Base-by-base conservation (phyloP, 768 basidiomycete species). In the Naematelia encephala region DNA sequence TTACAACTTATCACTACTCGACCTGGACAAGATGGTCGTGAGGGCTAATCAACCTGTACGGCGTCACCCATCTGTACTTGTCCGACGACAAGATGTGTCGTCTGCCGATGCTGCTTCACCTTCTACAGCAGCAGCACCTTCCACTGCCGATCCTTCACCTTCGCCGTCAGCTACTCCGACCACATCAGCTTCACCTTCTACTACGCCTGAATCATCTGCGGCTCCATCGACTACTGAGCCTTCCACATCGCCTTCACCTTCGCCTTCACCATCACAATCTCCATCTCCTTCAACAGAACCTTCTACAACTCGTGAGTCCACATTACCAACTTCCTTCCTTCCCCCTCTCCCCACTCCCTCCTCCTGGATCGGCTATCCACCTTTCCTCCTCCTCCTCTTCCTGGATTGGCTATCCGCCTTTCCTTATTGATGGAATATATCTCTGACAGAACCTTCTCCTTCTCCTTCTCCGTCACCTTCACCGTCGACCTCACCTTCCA, bases 301-400 rank as follows among this genome's bases (percentile, higher is more conserved):
- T 43, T 46, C 56, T 14, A 27, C 56, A 16, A 13, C 42, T 27
- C 54, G 55, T 51, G 5, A 58, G 28, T 28, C 42, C 4, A 50
- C 56, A 19, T 23, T 29, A 23, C 8, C 23, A 11, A n/a, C 16
- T 5, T 26, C 45, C 10, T 27, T 27, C 2, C 3, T 13, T 22
- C 22, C 28, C 56, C 27, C 39, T 21, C 11, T 60, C 62, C 4
- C 42, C 58, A 11, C 43, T 34, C 2, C 30, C 58, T 22, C n/a
- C 54, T 26, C 54, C 54, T 34, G 23, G 27, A 23, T 54, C 61
- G n/a, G 53, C 59, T 46, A 43, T 5, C 48, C 47, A 42, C 52
- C 48, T 48, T 42, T 47, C 54, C 12, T 56, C 51, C 51, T 16
- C 12, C 58, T 29, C 54, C 58, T 57, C 42, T 34, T 43, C 39